Base-by-base conservation (phyloP, 441 rosid genomes). In the Adansonia grandidieri region DNA sequence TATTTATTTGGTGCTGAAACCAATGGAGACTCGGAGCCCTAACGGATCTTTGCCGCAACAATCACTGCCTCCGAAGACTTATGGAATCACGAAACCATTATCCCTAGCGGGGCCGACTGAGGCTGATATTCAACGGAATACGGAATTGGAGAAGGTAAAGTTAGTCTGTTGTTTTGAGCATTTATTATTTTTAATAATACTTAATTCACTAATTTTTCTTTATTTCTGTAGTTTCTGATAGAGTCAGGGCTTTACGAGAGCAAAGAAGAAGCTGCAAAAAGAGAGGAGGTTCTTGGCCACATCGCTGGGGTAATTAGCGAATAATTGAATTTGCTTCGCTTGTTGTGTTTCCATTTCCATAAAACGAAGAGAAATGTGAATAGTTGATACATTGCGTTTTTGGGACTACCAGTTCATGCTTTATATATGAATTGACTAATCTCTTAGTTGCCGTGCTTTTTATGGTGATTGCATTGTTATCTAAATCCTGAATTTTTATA, bases 31-130 rank as follows among this genome's bases (percentile, higher is more conserved):
- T 74, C 86, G 81, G 78, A 82, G 84, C 74, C 71, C 84, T 51
- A 78, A 78, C 76, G 78, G 67, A 71, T 78, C 71, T 20, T 79
- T 84, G 78, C 71, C 80, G 40, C 80, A 77, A 44, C 70, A 79
- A 7, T 28, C 85, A 20, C 71, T 72, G 77, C 70, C 84, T 14
- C 58, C 80, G 73, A 84, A 81, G 78, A 84, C 77, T 20, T 83
- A 47, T 62, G 93, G 91, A 58, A 89, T 89, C 75, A 87, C 90
- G 80, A 86, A 89, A 73, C 95, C 93, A 24, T 88, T 91, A 72
- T 89, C 95, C 10, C 80, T 89, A 58, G 83, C 90, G 42, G 93
- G 90, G 50, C 95, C 95, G 32, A 82, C 87, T 1, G 78, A 88
- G 22, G 84, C 84, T 50, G 95, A 91, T 88, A 9, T 80, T 66